Evolutionary conservation across 1,284 basidiomycete genomes (phyloP).

Genomic region (Moesziomyces sp.): DNA sequence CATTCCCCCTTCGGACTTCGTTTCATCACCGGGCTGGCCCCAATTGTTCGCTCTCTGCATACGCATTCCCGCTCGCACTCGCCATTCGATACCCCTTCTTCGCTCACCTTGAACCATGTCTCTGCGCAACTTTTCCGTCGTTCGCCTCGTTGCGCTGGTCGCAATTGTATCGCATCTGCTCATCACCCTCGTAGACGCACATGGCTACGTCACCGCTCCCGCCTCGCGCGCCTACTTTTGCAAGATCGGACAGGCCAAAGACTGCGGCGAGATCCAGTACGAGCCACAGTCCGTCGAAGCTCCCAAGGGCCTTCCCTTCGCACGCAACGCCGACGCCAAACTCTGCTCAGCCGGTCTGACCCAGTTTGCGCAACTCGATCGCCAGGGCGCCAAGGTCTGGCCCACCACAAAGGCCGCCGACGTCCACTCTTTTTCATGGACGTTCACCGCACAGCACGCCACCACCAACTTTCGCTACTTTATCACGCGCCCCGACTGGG

Average conservation of each 20-base stretch:
- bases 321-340: constrained; percentile 22
- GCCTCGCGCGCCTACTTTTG: constrained; percentile 74
- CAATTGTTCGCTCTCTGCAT: too few relatives aligned
- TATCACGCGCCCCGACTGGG: constrained; percentile 41
- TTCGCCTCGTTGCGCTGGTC: constrained; percentile 40
- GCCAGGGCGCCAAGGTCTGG: constrained; percentile 28
- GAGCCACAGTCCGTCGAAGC: constrained; percentile 50
- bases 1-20: background rate
- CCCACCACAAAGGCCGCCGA: constrained; percentile 26
- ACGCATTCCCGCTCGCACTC: background rate
- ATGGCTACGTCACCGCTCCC: constrained; percentile 67
- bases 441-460: constrained; percentile 47
- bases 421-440: constrained; percentile 39
- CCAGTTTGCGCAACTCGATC: constrained; percentile 39
- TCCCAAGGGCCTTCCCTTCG: constrained; percentile 44
- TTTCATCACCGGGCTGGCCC: background rate
- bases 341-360: constrained; percentile 49
- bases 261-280: constrained; percentile 51
- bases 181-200: constrained; percentile 35
- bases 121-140: constrained; percentile 7
- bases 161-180: constrained; percentile 38
- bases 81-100: constrained; percentile 6
- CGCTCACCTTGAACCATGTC: constrained; percentile 5
- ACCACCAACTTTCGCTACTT: constrained; percentile 52
- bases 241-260: constrained; percentile 65